These are phyloP conservation scores for Clonostachys rosea DNA, from an alignment of 2,329 filamentous ascomycete genomes.

Conservation along the genomic window DNA sequence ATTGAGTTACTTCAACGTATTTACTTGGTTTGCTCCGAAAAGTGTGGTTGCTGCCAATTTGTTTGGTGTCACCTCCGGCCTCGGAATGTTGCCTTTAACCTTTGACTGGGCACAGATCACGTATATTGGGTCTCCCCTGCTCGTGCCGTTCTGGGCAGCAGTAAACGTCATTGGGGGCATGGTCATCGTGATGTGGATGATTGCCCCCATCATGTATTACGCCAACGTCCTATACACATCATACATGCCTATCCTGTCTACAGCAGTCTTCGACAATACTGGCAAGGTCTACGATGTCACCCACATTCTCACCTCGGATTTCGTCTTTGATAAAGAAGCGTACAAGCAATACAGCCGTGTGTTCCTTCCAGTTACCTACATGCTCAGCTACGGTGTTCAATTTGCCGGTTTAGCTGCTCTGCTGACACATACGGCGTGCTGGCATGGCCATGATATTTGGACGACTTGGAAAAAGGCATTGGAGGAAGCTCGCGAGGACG, in stretches of 20 bases:
- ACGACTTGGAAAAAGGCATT: slow-evolving; percentile 69
- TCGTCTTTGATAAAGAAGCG: slow-evolving; percentile 70
- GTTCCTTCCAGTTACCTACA: slow-evolving; percentile 82
- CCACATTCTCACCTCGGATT: slow-evolving; percentile 72
- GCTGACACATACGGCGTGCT: slow-evolving; percentile 75
- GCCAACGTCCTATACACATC: slow-evolving; percentile 74
- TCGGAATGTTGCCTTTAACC: slow-evolving; percentile 79
- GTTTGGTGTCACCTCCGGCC: slow-evolving; percentile 79
- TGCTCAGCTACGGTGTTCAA: slow-evolving; percentile 80
- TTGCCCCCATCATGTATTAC: slow-evolving; percentile 78
- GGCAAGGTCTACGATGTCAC: slow-evolving; percentile 77
- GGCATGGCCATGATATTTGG: slow-evolving; percentile 82
- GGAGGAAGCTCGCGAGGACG: slow-evolving; percentile 52
- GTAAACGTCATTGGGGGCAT: slow-evolving; percentile 80
- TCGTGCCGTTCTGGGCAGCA: slow-evolving; percentile 83
- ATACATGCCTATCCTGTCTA: slow-evolving; percentile 83
- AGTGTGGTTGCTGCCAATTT: slow-evolving; percentile 84
- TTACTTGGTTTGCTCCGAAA: slow-evolving; percentile 84
- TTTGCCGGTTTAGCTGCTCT: slow-evolving; percentile 79
- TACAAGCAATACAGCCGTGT: slow-evolving; percentile 81
- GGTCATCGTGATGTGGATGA: slow-evolving; percentile 79
- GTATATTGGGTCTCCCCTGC: slow-evolving; percentile 77
- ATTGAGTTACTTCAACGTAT: slow-evolving; percentile 81
- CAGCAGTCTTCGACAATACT: slow-evolving; percentile 80
- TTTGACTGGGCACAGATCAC: slow-evolving; percentile 93